Evolutionary conservation across 139 green algal species (phyloP), one percentile per base, ranked within the genome.

Genomic region (Asterochloris erici): DNA sequence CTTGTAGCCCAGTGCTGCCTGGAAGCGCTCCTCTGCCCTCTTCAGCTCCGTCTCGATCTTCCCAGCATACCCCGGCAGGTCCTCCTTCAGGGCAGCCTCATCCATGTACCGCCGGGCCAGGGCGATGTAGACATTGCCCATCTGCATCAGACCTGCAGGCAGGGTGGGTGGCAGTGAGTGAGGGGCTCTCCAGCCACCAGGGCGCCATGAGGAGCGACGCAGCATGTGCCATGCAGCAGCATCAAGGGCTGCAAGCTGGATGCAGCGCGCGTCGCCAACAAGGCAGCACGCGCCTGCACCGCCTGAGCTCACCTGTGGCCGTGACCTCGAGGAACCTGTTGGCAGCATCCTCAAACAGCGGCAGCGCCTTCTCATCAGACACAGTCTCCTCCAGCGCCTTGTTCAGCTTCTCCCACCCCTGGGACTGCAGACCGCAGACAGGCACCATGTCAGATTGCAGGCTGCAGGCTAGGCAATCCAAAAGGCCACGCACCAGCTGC

Each of bases 241-340:
- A 16, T 11, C 24, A 77, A 10, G 19, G 23, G 19, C 26, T 21
- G 14, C 71, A 24, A 16, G 17, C 66, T 26, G 66, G 21, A 21
- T 23, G 21, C 19, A 21, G 66, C 10, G 66, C 66, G 19, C 66
- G 4, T 71, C 21, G 66, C 21, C 71, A 77, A 54, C 9, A 9
- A 77, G 2, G n/a, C 19, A 27, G n/a, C n/a, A 9, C 4, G 11
- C 14, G 21, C 62, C 16, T 10, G 15, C 28, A 16, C 74, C 68
- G 28, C 38, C 62, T 68, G 19, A 79, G 10, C 82, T 61, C n/a
- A 85, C 80, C 77, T 26, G 74, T 60, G 29, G 77, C 76, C 66
- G 90, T 85, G 26, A 90, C 88, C 84, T 96, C 93, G 24, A 86
- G 85, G 88, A 98, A 98, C 71, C 91, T 90, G 62, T 94, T 92